Evolutionary conservation across 441 rosid species (phyloP).

Genomic region (Aleurites moluccanus): DNA sequence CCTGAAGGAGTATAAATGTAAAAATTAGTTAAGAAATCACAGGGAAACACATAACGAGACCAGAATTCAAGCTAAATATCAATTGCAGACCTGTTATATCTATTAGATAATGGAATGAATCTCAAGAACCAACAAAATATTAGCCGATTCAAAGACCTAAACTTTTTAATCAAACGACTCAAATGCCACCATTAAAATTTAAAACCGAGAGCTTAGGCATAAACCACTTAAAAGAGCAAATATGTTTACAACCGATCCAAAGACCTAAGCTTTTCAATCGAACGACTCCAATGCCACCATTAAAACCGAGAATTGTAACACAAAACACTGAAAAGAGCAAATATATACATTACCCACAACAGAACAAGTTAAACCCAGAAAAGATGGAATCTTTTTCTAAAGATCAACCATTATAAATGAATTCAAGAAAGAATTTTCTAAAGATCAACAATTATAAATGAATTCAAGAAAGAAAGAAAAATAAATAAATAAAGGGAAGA

Average conservation of each 20-base stretch:
- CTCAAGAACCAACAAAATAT: conserved; percentile 5
- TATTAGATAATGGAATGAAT: not conserved
- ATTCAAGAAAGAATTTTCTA: not conserved
- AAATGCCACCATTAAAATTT: conserved; percentile 24
- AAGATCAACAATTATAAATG: not conserved
- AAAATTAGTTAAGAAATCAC: not conserved
- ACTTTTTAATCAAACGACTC: conserved; percentile 14
- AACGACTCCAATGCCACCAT: conserved; percentile 26
- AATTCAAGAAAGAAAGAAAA: not conserved
- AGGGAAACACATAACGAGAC: not conserved
- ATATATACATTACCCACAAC: conserved; percentile 6
- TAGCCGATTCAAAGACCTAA: conserved; percentile 3
- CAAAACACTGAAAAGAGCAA: not conserved
- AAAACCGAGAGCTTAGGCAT: conserved; percentile 9
- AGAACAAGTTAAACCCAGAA: conserved; percentile 26
- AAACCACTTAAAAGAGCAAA: not conserved
- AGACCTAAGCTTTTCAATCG: conserved; percentile 9
- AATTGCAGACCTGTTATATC: not conserved
- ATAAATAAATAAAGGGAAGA: not conserved
- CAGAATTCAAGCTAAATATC: not conserved
- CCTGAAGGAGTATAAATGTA: too few species aligned
- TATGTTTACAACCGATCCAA: conserved; percentile 1
- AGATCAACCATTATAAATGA: not conserved
- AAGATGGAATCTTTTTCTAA: not conserved
- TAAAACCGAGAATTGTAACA: conserved; percentile 8